These are phyloP conservation scores for Salicornia ramosissima DNA, from an alignment of 148 eudicot species.

Conservation along the genomic window DNA sequence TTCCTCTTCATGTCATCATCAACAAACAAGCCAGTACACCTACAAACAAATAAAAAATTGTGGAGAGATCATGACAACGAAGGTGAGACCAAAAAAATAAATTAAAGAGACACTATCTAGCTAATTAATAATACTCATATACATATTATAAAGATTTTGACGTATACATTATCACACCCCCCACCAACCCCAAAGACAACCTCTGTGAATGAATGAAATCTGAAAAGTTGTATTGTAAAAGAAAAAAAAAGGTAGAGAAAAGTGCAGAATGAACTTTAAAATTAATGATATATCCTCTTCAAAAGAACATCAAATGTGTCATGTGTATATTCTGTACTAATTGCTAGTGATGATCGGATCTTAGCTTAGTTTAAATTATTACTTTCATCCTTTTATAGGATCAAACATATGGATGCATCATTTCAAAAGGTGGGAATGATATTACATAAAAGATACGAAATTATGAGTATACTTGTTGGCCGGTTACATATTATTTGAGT, in stretches of 20 bases:
- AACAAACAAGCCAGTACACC: slow-evolving; percentile 1
- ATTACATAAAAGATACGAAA: neutral
- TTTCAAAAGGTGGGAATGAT: slow-evolving; percentile 11
- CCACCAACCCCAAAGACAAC: slow-evolving; percentile 8
- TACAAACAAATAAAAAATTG: neutral
- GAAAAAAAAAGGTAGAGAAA: neutral
- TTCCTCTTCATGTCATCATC: slow-evolving; percentile 14
- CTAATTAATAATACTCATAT: no score
- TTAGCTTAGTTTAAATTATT: slow-evolving; percentile 14
- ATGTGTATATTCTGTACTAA: neutral
- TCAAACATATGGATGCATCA: slow-evolving; percentile 10
- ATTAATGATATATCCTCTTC: neutral
- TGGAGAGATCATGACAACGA: neutral
- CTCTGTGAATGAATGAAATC: slow-evolving; percentile 2
- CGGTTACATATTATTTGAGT: neutral
- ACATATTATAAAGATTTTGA: neutral
- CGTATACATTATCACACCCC: neutral
- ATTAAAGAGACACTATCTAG: neutral
- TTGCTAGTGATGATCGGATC: slow-evolving; percentile 6
- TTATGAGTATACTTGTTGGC: slow-evolving; percentile 16
- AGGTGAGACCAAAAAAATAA: neutral
- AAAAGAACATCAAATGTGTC: neutral
- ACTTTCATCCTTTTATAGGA: neutral
- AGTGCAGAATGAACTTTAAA: neutral
- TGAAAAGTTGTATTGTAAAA: neutral